Conservation (phyloP, 2,329 filamentous ascomycete genomes). For the Pyrenophora teres region DNA sequence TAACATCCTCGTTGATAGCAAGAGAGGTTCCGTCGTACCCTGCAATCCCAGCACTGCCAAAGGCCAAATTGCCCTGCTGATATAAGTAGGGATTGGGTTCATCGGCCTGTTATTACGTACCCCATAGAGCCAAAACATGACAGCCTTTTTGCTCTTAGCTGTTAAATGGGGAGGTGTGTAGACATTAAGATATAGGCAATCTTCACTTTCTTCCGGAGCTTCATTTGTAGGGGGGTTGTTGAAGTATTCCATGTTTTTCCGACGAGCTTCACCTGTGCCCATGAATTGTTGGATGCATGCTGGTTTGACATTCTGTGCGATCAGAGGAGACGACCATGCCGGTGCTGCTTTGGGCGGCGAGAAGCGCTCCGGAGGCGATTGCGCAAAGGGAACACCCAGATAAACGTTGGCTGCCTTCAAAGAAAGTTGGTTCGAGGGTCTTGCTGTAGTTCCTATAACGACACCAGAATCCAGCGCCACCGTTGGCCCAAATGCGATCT, state of each 20-base stretch:
- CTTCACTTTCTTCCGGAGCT: slow-evolving; percentile 33
- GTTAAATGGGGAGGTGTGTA: slow-evolving; percentile 26
- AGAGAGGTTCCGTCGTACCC: slow-evolving; percentile 31
- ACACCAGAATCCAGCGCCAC: slow-evolving; percentile 13
- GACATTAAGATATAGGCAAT: slow-evolving; percentile 50
- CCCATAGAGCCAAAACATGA: slow-evolving; percentile 20
- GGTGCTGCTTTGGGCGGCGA: slow-evolving; percentile 17
- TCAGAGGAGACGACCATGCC: slow-evolving; percentile 16
- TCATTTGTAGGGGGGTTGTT: slow-evolving; percentile 16
- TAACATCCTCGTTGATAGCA: slow-evolving; percentile 28
- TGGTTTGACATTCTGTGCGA: slow-evolving; percentile 15
- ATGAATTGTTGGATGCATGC: slow-evolving; percentile 24
- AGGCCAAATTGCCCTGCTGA: slow-evolving; percentile 23
- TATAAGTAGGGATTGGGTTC: slow-evolving; percentile 14
- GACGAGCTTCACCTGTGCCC: slow-evolving; percentile 11
- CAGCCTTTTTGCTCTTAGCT: slow-evolving; percentile 17
- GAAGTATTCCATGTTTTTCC: slow-evolving; percentile 18
- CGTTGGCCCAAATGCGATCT: not conserved
- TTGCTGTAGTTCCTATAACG: slow-evolving; percentile 14
- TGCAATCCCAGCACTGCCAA: slow-evolving; percentile 21
- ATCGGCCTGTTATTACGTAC: not conserved
- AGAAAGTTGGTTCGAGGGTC: slow-evolving; percentile 8
- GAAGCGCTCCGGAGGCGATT: slow-evolving; percentile 25
- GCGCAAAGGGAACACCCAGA: slow-evolving; percentile 22
- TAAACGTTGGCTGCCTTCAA: slow-evolving; percentile 19